A percentile compares a stretch with the other conserved stretches of the same genome.
phyloP scores from a whole-genome alignment of 306 rosid genomes.

The Corylus americana region DNA sequence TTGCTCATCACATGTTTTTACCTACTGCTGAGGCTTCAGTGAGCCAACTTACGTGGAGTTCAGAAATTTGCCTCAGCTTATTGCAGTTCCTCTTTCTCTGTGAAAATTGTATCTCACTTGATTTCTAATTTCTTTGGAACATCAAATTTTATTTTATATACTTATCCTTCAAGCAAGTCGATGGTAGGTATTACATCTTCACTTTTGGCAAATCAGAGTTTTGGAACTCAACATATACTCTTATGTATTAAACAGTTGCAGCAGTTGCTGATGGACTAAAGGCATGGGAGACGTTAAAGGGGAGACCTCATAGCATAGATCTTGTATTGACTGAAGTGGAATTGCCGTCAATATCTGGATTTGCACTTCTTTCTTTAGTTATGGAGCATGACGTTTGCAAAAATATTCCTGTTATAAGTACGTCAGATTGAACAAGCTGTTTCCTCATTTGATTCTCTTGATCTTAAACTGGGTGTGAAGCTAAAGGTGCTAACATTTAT shows the following conservation, averaged over 20 bases:
- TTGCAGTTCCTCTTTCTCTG: slow-evolving; percentile 2
- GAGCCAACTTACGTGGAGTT: not conserved
- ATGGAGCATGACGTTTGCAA: slow-evolving; percentile 77
- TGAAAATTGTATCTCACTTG: not conserved
- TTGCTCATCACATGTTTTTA: not conserved
- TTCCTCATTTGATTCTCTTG: slow-evolving; percentile 8
- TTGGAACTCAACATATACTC: slow-evolving; percentile 1
- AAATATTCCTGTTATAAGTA: slow-evolving; percentile 80
- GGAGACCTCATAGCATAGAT: slow-evolving; percentile 54
- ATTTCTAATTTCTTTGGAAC: not conserved
- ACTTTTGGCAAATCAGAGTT: not conserved
- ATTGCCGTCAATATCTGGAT: slow-evolving; percentile 75
- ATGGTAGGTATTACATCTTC: not conserved
- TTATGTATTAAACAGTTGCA: slow-evolving; percentile 47
- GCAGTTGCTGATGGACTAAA: slow-evolving; percentile 67
- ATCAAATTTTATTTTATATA: not conserved
- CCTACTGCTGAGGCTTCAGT: not conserved
- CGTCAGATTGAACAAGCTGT: slow-evolving; percentile 15
- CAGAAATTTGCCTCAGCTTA: not conserved
- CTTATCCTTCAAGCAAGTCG: slow-evolving; percentile 2
- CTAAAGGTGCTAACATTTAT: slow-evolving; percentile 22
- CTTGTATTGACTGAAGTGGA: slow-evolving; percentile 73
- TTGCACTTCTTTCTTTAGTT: slow-evolving; percentile 62
- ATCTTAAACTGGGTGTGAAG: slow-evolving; percentile 17
- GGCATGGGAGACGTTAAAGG: slow-evolving; percentile 76